Conservation (phyloP, 1,284 basidiomycete species). For the Malassezia vespertilionis region DNA sequence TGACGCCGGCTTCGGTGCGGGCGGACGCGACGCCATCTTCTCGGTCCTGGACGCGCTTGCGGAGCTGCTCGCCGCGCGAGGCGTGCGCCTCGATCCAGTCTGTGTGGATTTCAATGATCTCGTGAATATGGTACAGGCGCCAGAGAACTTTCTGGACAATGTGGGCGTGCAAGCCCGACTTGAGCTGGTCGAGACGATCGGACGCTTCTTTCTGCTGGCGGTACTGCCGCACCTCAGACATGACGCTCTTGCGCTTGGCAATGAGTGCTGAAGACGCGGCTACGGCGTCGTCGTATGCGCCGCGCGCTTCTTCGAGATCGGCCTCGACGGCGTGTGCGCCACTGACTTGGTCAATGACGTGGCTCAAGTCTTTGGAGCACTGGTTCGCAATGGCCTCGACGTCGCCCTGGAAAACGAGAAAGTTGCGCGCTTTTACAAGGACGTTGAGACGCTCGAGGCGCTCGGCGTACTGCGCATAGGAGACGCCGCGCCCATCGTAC, state of each 20-base stretch:
- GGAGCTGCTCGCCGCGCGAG: slow-evolving; percentile 60
- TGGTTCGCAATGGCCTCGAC: slow-evolving; percentile 96
- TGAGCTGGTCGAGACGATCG: slow-evolving; percentile 70
- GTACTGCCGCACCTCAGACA: slow-evolving; percentile 91
- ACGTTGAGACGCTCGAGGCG: slow-evolving; percentile 57
- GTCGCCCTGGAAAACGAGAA: slow-evolving; percentile 92
- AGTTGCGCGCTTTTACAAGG: slow-evolving; percentile 97
- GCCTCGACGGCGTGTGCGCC: slow-evolving; percentile 63
- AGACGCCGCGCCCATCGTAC: slow-evolving; percentile 33
- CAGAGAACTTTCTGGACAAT: slow-evolving; percentile 73
- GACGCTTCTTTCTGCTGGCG: slow-evolving; percentile 93
- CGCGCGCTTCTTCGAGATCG: slow-evolving; percentile 81
- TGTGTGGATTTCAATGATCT: slow-evolving; percentile 28
- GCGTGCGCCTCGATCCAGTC: slow-evolving; percentile 31
- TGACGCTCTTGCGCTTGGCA: slow-evolving; percentile 79
- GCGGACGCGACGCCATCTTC: slow-evolving; percentile 60
- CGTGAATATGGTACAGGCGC: slow-evolving; percentile 80
- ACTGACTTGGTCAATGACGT: slow-evolving; percentile 84
- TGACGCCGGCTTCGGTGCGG: slow-evolving; percentile 21
- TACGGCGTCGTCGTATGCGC: slow-evolving; percentile 74
- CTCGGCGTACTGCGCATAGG: slow-evolving; percentile 33
- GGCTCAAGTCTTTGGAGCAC: slow-evolving; percentile 75
- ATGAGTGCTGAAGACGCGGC: slow-evolving; percentile 90
- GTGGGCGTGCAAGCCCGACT: slow-evolving; percentile 63
- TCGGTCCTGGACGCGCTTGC: slow-evolving; percentile 68